Conservation (phyloP, 352 stramenopile species). For the Albugo laibachii region DNA sequence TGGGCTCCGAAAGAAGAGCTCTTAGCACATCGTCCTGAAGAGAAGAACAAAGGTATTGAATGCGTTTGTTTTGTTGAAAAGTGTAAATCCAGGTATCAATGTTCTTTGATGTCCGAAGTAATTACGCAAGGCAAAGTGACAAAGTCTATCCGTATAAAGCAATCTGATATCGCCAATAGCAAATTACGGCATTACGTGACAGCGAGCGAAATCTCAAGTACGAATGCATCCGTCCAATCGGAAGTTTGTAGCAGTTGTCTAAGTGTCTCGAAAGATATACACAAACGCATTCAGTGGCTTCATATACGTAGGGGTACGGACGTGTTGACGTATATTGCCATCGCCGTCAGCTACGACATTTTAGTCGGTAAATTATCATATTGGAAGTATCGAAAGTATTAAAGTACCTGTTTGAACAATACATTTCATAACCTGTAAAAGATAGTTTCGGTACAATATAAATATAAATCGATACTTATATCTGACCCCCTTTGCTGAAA, state of each 20-base stretch:
- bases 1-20: slow-evolving; percentile 13
- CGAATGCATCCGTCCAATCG: slow-evolving; percentile 6
- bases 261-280: slow-evolving; percentile 31
- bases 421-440: too few relatives aligned
- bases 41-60: slow-evolving; percentile 9
- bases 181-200: slow-evolving; percentile 53
- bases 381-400: too few relatives aligned
- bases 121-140: slow-evolving; percentile 64
- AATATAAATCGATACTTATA: too few relatives aligned
- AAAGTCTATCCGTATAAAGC: slow-evolving; percentile 47
- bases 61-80: slow-evolving; percentile 70
- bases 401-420: too few relatives aligned
- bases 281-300: slow-evolving; percentile 56
- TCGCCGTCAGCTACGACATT: slow-evolving; percentile 63
- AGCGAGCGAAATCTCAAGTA: slow-evolving; percentile 49
- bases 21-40: too few relatives aligned
- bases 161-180: slow-evolving; percentile 23
- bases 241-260: slow-evolving; percentile 56
- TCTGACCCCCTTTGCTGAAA: too few relatives aligned
- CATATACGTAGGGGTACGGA: slow-evolving; percentile 57
- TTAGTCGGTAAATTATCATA: slow-evolving; percentile 16
- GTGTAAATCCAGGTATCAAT: slow-evolving; percentile 47
- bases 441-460: too few relatives aligned
- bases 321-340: slow-evolving; percentile 41
- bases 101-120: slow-evolving; percentile 59